Conservation (phyloP, 768 basidiomycete genomes). For the Russula brevipes region DNA sequence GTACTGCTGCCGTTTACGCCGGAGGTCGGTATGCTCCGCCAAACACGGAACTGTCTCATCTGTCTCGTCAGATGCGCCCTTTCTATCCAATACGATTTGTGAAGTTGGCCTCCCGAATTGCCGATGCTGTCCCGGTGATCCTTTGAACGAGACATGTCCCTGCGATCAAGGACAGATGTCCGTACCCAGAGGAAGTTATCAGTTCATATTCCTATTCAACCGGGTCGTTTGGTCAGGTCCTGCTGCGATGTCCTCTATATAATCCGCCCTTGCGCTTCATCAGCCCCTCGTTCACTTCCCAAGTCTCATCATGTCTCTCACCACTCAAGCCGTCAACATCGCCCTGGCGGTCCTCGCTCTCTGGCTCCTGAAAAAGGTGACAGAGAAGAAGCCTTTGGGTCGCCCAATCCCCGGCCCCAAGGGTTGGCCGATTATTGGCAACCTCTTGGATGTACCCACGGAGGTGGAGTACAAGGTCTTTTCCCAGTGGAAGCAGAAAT, state of each 20-base stretch:
- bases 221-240: conserved; percentile 3
- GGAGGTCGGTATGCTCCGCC: neutral
- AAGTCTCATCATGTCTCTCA: conserved; percentile 12
- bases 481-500: conserved; percentile 19
- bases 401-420: conserved; percentile 21
- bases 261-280: neutral
- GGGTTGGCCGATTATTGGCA: conserved; percentile 25
- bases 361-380: conserved; percentile 20
- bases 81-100: conserved; percentile 13
- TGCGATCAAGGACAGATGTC: neutral
- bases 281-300: neutral
- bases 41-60: neutral
- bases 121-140: too few species aligned
- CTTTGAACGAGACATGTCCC: neutral
- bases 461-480: conserved; percentile 23
- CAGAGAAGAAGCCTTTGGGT: conserved; percentile 17
- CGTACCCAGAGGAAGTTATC: conserved; percentile 1
- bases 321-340: conserved; percentile 2
- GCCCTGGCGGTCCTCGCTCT: conserved; percentile 14
- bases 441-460: conserved; percentile 23
- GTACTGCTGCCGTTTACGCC: neutral
- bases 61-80: neutral
- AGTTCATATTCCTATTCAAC: conserved; percentile 1
- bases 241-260: neutral
- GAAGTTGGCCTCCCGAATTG: neutral